A percentile compares a stretch with the other conserved stretches of the same genome.
phyloP scores from a whole-genome alignment of 768 basidiomycete species.

The Tricholoma flavovirens region DNA sequence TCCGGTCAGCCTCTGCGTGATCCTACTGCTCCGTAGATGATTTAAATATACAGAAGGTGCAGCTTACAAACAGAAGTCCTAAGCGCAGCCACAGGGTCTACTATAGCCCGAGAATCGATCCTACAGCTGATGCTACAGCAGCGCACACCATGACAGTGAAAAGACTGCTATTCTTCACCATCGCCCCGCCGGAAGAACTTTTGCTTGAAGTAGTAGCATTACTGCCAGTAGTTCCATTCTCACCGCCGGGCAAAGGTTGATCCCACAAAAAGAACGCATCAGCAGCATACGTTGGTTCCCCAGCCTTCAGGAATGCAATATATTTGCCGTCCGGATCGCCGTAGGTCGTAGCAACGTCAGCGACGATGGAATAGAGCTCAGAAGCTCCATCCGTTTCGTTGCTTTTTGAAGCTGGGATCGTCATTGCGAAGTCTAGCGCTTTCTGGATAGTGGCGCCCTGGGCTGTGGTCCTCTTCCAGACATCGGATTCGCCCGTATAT shows the following conservation, averaged over 20 bases:
- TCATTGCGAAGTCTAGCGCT: slow-evolving; percentile 56
- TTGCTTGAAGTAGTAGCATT: neutral
- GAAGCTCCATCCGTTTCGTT: slow-evolving; percentile 32
- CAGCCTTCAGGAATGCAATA: slow-evolving; percentile 36
- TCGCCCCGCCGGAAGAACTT: neutral
- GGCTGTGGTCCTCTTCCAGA: slow-evolving; percentile 47
- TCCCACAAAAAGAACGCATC: slow-evolving; percentile 51
- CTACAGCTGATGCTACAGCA: neutral
- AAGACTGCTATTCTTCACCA: neutral
- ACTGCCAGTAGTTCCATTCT: slow-evolving; percentile 5
- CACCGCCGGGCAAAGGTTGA: slow-evolving; percentile 41
- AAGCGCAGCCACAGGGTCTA: no score
- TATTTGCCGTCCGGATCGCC: slow-evolving; percentile 62
- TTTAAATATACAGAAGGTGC: no score
- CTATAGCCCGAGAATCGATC: neutral
- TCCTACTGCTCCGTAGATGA: no score
- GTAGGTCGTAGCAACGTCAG: slow-evolving; percentile 49
- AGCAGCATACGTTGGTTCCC: slow-evolving; percentile 31
- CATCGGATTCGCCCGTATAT: slow-evolving; percentile 37
- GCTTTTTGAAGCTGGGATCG: slow-evolving; percentile 26
- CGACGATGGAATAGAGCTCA: slow-evolving; percentile 54
- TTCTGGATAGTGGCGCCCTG: slow-evolving; percentile 51
- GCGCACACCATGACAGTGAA: neutral
- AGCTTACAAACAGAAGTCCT: no score
- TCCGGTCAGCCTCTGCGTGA: no score